A percentile compares a stretch with the other conserved stretches of the same genome.
Conservation (phyloP, 2,329 filamentous ascomycete genomes). For the Fusarium praegraminearum region DNA sequence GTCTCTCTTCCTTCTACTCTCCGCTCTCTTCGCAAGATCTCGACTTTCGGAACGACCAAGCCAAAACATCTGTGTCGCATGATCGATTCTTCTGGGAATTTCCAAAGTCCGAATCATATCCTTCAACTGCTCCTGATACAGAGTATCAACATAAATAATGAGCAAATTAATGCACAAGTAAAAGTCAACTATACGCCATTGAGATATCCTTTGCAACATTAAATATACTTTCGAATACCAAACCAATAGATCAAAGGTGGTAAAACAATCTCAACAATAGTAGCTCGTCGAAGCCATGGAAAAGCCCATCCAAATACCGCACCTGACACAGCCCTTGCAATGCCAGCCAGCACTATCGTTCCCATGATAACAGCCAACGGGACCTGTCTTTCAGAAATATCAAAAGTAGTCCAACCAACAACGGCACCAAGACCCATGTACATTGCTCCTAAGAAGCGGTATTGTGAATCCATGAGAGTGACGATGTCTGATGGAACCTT, state of each 20-base stretch:
- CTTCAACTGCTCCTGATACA: not conserved
- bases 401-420: not conserved
- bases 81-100: not conserved
- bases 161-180: too few species aligned
- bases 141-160: too few species aligned
- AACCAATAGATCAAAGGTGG: slow-evolving; percentile 1
- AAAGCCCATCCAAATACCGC: not conserved
- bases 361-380: not conserved
- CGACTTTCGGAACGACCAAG: not conserved
- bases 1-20: not conserved
- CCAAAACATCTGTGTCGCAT: not conserved
- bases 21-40: not conserved
- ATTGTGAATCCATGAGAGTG: not conserved
- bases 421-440: not conserved
- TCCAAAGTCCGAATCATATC: not conserved
- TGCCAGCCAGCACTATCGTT: not conserved
- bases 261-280: not conserved
- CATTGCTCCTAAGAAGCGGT: not conserved
- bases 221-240: not conserved
- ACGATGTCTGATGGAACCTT: not conserved
- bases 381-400: not conserved
- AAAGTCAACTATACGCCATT: too few species aligned
- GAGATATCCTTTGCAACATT: not conserved
- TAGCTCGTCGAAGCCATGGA: not conserved
- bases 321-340: not conserved